Evolutionary conservation across 1,139 yeast species (phyloP), one percentile per base, ranked within the genome.

Genomic region (Komagataea norvegica): DNA sequence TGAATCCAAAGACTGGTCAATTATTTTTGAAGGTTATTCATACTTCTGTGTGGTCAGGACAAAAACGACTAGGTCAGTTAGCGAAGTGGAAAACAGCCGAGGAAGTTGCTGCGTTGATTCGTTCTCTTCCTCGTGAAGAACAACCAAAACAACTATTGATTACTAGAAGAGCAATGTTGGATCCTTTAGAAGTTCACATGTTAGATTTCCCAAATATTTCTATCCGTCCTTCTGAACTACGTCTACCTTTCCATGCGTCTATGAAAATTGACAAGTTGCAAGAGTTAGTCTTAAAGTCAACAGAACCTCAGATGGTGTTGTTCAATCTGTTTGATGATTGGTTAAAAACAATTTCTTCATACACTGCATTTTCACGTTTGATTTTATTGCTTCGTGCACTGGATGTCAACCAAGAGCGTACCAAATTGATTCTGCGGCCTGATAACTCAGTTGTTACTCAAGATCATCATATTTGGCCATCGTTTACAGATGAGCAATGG

Each of bases 41-140:
- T 55, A 87, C 95, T 0, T 84, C 95, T 7, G 95, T 88, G 2
- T 93, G 96, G 95, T 82, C 96, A 2, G 99, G 99, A 13, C 97
- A 93, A 59, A 89, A 88, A 55, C 82, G 97, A 52, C 69, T 91
- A 48, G 86, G 95, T 21, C 97, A 91, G 57, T 67, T 93, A 45
- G 93, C 97, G 1, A 91, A 91, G 57, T 93, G 98, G 98, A 91
- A 91, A 59, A 82, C 97, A 2, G 98, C 98, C 0, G 99, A 93
- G 61, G 98, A 91, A 62, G 95, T 88, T 19, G 91, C 96, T 9
- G 95, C 96, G 0, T 67, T 91, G 47, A 74, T 91, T 19, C 71
- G 96, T 34, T 86, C 97, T 0, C 64, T 91, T 42, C 97, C 97
- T 1, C 72, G 77, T 40, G 96, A 91, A 56, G 96, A 91, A 59